Conservation (phyloP, 1,284 basidiomycete genomes). For the Ceratobasidium sp. region DNA sequence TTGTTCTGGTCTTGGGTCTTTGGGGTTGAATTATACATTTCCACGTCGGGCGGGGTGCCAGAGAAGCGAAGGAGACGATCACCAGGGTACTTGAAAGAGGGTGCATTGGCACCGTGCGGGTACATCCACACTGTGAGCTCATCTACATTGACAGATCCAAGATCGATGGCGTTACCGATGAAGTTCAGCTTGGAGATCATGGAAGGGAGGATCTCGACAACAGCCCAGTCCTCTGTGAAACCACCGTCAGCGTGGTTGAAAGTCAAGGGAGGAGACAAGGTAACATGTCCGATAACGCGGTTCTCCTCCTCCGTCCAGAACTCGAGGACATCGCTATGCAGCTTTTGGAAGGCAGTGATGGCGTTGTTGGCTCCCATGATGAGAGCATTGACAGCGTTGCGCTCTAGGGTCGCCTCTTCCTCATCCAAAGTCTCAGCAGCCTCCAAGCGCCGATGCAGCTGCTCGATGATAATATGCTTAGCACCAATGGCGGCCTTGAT, state of each 20-base stretch:
- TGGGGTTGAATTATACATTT: conserved; percentile 19
- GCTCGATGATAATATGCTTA: conserved; percentile 4
- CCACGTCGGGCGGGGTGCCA: conserved; percentile 21
- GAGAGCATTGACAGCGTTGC: too few relatives aligned
- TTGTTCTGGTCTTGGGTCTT: conserved; percentile 40
- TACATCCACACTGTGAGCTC: conserved; percentile 25
- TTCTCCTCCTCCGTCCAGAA: conserved; percentile 25
- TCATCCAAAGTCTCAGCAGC: conserved; percentile 3
- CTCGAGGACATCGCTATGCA: conserved; percentile 20
- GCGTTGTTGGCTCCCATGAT: conserved; percentile 8
- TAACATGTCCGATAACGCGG: conserved; percentile 38
- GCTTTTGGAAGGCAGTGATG: conserved; percentile 33
- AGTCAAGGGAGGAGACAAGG: conserved; percentile 38
- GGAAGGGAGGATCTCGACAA: conserved; percentile 35
- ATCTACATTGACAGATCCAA: conserved; percentile 19
- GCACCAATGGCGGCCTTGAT: conserved; percentile 29
- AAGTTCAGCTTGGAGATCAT: conserved; percentile 32
- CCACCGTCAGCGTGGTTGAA: background rate
- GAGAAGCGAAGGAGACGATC: conserved; percentile 15
- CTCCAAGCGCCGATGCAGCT: conserved; percentile 10
- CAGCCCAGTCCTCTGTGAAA: conserved; percentile 39
- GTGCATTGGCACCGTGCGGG: conserved; percentile 11
- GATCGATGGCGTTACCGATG: conserved; percentile 33
- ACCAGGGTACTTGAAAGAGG: conserved; percentile 33
- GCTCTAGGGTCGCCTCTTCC: background rate